Percentiles rank a stretch among this genome's conserved stretches.
Evolutionary conservation across 139 green algal genomes (phyloP).

Genomic region (Coccomyxa sp.): DNA sequence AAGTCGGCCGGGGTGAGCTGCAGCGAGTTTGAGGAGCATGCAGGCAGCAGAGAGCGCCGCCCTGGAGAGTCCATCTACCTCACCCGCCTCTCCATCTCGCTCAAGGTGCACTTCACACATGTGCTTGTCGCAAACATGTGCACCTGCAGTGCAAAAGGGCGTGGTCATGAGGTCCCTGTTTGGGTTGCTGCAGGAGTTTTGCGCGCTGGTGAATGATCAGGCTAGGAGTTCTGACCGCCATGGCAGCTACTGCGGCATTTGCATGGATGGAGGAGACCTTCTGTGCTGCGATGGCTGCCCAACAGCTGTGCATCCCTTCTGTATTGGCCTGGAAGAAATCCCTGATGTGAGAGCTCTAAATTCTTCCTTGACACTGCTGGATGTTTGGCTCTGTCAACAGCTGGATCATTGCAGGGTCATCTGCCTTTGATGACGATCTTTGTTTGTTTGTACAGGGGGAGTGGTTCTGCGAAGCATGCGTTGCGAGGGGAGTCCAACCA

Average conservation of each 20-base stretch:
- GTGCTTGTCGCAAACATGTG: neutral
- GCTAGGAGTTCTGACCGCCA: conserved; percentile 32
- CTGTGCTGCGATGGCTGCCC: conserved; percentile 49
- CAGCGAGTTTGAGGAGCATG: conserved; percentile 49
- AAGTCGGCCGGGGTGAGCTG: conserved; percentile 2
- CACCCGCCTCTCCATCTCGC: conserved; percentile 7
- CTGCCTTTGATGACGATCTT: neutral
- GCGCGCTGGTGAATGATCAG: conserved; percentile 2
- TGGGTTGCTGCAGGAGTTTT: conserved; percentile 11
- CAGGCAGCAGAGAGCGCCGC: conserved; percentile 29
- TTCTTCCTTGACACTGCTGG: neutral
- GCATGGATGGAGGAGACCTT: conserved; percentile 36
- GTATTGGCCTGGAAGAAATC: conserved; percentile 19
- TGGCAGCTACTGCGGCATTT: conserved; percentile 41
- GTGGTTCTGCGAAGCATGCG: conserved; percentile 37
- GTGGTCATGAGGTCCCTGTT: neutral
- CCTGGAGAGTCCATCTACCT: conserved; percentile 46
- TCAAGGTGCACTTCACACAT: conserved; percentile 19
- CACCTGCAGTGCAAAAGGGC: neutral
- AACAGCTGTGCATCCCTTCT: conserved; percentile 32
- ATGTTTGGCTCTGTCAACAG: neutral
- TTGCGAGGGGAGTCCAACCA: neutral
- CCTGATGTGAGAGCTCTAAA: conserved; percentile 10
- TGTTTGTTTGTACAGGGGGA: conserved; percentile 8
- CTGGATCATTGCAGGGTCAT: neutral